Evolutionary conservation across 2,329 filamentous ascomycete species (phyloP).

Genomic region (Neofusicoccum cordaticola): DNA sequence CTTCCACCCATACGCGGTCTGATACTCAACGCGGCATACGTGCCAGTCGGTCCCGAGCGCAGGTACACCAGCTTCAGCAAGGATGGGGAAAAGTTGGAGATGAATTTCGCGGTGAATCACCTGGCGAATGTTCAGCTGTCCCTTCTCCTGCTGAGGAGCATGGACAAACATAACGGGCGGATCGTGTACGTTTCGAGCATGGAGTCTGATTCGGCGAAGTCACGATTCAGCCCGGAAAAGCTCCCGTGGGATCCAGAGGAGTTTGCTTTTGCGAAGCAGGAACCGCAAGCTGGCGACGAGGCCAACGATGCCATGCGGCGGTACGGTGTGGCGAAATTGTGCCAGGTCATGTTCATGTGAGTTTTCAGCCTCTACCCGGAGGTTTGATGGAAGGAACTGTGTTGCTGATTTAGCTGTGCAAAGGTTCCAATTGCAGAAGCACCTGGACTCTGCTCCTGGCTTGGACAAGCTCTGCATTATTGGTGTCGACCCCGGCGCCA

Average conservation of each 20-base stretch:
- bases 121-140: conserved; percentile 25
- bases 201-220: not conserved
- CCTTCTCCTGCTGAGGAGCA: conserved; percentile 24
- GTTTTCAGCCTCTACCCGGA: not conserved
- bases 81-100: conserved; percentile 21
- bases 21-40: conserved; percentile 34
- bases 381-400: not conserved
- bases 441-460: not conserved
- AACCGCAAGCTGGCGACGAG: not conserved
- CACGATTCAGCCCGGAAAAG: not conserved
- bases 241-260: not conserved
- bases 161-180: conserved; percentile 23
- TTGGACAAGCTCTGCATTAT: not conserved
- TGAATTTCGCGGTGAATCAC: conserved; percentile 23
- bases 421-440: not conserved
- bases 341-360: conserved; percentile 10
- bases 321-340: conserved; percentile 6
- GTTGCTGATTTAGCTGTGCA: not conserved
- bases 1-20: conserved; percentile 41
- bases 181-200: conserved; percentile 23
- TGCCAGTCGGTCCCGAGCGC: not conserved
- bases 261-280: not conserved
- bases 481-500: not conserved
- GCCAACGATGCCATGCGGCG: conserved; percentile 1
- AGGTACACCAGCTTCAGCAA: conserved; percentile 1